A percentile compares a stretch with the other conserved stretches of the same genome.
phyloP scores from a whole-genome alignment of 192 early-diverging fungal genomes.

The Phlyctochytrium bullatum region DNA sequence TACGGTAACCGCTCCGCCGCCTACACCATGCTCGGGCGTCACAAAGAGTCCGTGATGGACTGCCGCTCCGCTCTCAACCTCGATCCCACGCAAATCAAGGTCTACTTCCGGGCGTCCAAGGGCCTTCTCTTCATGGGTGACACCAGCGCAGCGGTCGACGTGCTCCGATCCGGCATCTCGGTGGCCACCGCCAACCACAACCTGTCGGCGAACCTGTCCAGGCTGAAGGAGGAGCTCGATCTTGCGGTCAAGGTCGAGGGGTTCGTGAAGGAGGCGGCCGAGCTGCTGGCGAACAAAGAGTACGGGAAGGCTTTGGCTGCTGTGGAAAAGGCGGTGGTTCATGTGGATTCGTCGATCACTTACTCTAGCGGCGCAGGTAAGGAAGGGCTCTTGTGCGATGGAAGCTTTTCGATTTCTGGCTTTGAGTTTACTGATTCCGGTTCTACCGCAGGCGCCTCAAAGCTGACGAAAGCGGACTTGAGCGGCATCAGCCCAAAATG shows the following conservation, averaged over 20 bases:
- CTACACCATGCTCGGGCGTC: constrained; percentile 63
- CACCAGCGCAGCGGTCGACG: constrained; percentile 50
- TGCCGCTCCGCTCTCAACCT: constrained; percentile 55
- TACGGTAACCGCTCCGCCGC: constrained; percentile 81
- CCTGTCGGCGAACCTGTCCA: not conserved
- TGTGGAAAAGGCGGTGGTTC: constrained; percentile 44
- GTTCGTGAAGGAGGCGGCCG: not conserved
- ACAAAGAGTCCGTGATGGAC: constrained; percentile 60
- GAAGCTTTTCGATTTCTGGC: not conserved
- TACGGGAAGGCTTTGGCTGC: constrained; percentile 5
- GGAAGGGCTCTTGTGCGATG: not conserved
- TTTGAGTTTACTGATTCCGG: too few species aligned
- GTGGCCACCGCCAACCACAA: not conserved
- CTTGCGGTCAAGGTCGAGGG: constrained; percentile 16
- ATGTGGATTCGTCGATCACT: constrained; percentile 36
- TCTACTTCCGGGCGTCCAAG: constrained; percentile 68
- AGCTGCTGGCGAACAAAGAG: not conserved
- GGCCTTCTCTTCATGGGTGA: constrained; percentile 70
- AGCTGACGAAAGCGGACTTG: constrained; percentile 15
- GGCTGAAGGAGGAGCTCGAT: constrained; percentile 27
- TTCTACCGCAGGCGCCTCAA: constrained; percentile 14
- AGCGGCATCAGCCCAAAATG: constrained; percentile 44
- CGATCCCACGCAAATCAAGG: constrained; percentile 64
- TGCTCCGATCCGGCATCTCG: constrained; percentile 12
- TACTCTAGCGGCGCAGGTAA: not conserved